Evolutionary conservation across 169 alveolate species (phyloP), one percentile per base, ranked within the genome.

Genomic region (Cyclospora cayetanensis): DNA sequence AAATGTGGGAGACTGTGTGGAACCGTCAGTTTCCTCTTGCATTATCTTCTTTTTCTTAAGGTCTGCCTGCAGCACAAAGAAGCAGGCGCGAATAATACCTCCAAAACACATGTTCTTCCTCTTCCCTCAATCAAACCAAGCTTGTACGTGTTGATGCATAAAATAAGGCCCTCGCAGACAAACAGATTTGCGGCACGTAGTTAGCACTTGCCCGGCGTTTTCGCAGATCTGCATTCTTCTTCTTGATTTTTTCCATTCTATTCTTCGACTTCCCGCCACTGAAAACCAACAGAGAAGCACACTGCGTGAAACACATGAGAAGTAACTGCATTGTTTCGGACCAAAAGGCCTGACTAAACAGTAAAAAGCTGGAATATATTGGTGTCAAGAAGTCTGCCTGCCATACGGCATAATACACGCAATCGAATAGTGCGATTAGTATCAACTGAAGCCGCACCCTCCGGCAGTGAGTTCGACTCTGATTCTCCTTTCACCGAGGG

Each of bases 381-480:
- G n/a, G n/a, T n/a, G n/a, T n/a, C n/a, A n/a, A n/a, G n/a, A n/a
- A n/a, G n/a, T n/a, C n/a, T n/a, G n/a, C n/a, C n/a, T n/a, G n/a
- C n/a, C n/a, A n/a, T n/a, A n/a, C n/a, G n/a, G n/a, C n/a, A n/a
- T n/a, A n/a, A n/a, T n/a, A n/a, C n/a, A n/a, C n/a, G n/a, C n/a
- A n/a, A n/a, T n/a, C n/a, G n/a, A n/a, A n/a, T 46, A 46, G 20
- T 46, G 60, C 20, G 20, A 22, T 12, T 46, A 22, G 11, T 46
- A 46, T 46, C 25, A 12, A 46, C 60, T 0, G 20, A 1, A 22
- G 60, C 25, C 84, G 0, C 29, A 72, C 84, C 84, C 84, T 5
- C 84, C 84, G 5, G 84, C 84, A 11, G 84, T 72, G 3, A 72
- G 63, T 37, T 72, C 84, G 12, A 72, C 84, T 25, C 84, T 3